Evolutionary conservation across 441 rosid genomes (phyloP).

Genomic region (Breynia disticha): DNA sequence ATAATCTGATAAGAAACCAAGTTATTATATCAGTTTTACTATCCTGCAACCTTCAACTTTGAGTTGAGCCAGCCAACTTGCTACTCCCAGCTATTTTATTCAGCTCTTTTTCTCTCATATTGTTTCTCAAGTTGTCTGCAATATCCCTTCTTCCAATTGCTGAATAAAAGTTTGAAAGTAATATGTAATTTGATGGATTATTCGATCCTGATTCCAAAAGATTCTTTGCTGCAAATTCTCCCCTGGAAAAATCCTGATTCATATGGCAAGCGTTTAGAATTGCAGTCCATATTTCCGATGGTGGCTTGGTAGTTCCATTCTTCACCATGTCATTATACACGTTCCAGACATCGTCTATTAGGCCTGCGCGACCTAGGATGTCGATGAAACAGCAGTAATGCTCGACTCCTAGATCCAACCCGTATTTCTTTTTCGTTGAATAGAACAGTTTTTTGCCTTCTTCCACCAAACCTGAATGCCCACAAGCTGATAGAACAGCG

Average conservation of each 20-base stretch:
- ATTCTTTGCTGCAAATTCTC: conserved; percentile 44
- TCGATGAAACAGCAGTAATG: conserved; percentile 63
- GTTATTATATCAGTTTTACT: not conserved
- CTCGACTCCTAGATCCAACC: conserved; percentile 35
- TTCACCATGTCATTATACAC: conserved; percentile 32
- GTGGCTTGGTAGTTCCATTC: conserved; percentile 18
- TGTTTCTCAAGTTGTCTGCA: conserved; percentile 41
- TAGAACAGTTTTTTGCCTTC: conserved; percentile 44
- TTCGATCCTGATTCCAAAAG: conserved; percentile 39
- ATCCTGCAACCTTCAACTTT: not conserved
- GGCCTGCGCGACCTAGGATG: conserved; percentile 58
- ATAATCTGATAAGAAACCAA: not conserved
- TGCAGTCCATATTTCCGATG: conserved; percentile 40
- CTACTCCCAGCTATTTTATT: conserved; percentile 56
- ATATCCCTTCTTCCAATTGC: conserved; percentile 47
- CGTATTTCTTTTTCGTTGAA: conserved; percentile 34
- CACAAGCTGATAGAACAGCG: conserved; percentile 69
- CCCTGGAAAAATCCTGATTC: conserved; percentile 38
- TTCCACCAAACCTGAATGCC: conserved; percentile 58
- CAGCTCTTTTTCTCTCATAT: conserved; percentile 36
- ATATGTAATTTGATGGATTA: conserved; percentile 31
- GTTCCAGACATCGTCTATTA: conserved; percentile 47
- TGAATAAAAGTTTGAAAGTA: conserved; percentile 59
- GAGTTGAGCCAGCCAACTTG: conserved; percentile 19
- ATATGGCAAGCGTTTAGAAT: conserved; percentile 45